These are phyloP conservation scores for Mycena latifolia DNA, from an alignment of 768 basidiomycete genomes.

Conservation along the genomic window DNA sequence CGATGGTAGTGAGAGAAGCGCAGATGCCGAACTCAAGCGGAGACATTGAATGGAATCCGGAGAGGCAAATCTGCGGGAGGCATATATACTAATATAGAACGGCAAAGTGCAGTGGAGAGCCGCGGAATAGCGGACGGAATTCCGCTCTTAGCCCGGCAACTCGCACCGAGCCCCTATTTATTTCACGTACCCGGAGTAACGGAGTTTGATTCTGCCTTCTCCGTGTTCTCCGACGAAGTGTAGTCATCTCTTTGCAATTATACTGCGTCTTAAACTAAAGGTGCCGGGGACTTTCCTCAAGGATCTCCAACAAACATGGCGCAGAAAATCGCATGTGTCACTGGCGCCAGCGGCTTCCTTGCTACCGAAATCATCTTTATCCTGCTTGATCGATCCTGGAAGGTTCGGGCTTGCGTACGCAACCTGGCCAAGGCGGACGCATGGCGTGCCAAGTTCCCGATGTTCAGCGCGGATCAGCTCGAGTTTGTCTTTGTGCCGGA, in stretches of 20 bases:
- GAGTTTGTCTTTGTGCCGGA: constrained; percentile 20
- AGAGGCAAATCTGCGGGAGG: too few species aligned
- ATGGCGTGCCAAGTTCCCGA: constrained; percentile 20
- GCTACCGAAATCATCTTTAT: constrained; percentile 22
- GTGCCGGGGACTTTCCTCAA: neutral
- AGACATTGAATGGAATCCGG: too few species aligned
- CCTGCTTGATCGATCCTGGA: constrained; percentile 23
- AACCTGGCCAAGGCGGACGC: constrained; percentile 14
- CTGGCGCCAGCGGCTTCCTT: constrained; percentile 25
- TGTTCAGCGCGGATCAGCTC: constrained; percentile 8
- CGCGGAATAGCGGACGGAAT: constrained; percentile 19
- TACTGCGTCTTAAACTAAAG: too few species aligned
- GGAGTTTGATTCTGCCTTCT: too few species aligned
- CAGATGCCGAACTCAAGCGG: too few species aligned
- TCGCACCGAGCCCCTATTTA: too few species aligned
- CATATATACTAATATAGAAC: too few species aligned
- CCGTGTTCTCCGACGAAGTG: too few species aligned
- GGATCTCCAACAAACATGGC: constrained; percentile 8
- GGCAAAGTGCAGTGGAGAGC: neutral
- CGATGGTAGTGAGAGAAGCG: too few species aligned
- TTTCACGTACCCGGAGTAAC: too few species aligned
- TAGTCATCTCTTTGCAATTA: too few species aligned
- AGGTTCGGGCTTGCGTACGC: constrained; percentile 23
- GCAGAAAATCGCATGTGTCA: constrained; percentile 14
- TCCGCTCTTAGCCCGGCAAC: too few species aligned